Percentiles rank a stretch among this genome's conserved stretches.
Conservation (phyloP, 164 flowering plant genomes). For the Magnolia sinica region DNA sequence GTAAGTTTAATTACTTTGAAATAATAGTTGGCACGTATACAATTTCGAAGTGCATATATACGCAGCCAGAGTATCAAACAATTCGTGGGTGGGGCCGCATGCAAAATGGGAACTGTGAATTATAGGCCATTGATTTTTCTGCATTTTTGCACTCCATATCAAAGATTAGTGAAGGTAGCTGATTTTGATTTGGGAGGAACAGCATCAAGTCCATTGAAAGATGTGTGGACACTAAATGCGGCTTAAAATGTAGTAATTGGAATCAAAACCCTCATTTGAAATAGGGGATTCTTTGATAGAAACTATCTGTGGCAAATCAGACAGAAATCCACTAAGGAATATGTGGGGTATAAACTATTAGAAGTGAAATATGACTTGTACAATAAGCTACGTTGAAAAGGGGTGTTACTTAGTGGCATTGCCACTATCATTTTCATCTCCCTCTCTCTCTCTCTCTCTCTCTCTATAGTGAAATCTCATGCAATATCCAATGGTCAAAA, state of each 20-base stretch:
- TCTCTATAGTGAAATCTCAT: not conserved
- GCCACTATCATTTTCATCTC: not conserved
- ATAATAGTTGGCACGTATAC: too few relatives aligned
- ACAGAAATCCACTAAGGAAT: not conserved
- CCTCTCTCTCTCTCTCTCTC: not conserved
- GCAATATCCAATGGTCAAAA: not conserved
- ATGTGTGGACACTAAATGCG: too few relatives aligned
- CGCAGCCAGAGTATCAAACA: too few relatives aligned
- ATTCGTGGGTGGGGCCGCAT: too few relatives aligned
- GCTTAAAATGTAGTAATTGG: not conserved
- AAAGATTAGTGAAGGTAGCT: too few relatives aligned
- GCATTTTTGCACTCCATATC: too few relatives aligned
- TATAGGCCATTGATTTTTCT: too few relatives aligned
- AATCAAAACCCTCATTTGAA: not conserved
- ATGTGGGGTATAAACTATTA: not conserved
- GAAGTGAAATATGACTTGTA: not conserved
- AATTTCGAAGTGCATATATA: too few relatives aligned
- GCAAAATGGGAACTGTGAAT: too few relatives aligned
- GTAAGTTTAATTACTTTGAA: too few relatives aligned
- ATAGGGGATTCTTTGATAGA: not conserved
- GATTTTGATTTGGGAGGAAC: too few relatives aligned
- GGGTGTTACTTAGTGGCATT: not conserved
- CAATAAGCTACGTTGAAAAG: not conserved
- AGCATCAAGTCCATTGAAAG: too few relatives aligned
- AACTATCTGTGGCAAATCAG: not conserved